These are phyloP conservation scores for Clonostachys rosea DNA, from an alignment of 2,329 filamentous ascomycete genomes.

Conservation along the genomic window DNA sequence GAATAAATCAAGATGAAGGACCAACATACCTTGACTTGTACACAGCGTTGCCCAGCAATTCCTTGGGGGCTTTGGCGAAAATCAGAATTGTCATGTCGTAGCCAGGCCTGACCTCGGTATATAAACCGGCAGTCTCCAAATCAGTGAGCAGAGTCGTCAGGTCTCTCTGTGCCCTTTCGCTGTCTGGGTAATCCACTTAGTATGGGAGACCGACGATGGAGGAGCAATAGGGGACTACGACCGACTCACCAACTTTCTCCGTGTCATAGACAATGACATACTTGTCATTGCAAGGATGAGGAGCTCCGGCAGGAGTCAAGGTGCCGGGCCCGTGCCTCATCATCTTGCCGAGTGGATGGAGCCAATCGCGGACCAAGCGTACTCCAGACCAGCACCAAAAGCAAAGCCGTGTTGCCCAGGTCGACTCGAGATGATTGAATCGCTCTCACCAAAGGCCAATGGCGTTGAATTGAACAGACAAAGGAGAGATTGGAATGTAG, in stretches of 20 bases:
- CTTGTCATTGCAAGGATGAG: constrained; percentile 20
- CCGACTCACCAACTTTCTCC: constrained; percentile 19
- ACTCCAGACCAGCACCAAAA: too few species aligned
- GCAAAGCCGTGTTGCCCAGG: too few species aligned
- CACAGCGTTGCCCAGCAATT: constrained; percentile 59
- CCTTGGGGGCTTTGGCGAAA: constrained; percentile 59
- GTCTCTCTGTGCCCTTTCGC: constrained; percentile 23
- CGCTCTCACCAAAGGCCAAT: too few species aligned
- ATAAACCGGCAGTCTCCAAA: constrained; percentile 58
- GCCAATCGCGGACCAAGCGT: too few species aligned
- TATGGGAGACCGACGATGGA: background rate
- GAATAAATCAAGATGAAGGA: background rate
- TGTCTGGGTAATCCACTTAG: constrained; percentile 14
- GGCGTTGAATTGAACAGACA: too few species aligned
- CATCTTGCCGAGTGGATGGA: too few species aligned
- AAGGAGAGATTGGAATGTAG: too few species aligned
- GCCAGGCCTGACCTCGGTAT: constrained; percentile 68
- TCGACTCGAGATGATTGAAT: too few species aligned
- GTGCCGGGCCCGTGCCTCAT: too few species aligned
- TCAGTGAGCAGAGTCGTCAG: constrained; percentile 47
- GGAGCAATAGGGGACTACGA: background rate
- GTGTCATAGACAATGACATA: constrained; percentile 35
- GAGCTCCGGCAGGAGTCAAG: too few species aligned
- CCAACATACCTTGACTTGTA: constrained; percentile 57
- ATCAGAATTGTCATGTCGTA: constrained; percentile 63